Percentiles rank a stretch among this genome's conserved stretches.
These are phyloP conservation scores for Hanseniaspora gamundiae DNA, from an alignment of 1,139 yeast species.

Conservation along the genomic window DNA sequence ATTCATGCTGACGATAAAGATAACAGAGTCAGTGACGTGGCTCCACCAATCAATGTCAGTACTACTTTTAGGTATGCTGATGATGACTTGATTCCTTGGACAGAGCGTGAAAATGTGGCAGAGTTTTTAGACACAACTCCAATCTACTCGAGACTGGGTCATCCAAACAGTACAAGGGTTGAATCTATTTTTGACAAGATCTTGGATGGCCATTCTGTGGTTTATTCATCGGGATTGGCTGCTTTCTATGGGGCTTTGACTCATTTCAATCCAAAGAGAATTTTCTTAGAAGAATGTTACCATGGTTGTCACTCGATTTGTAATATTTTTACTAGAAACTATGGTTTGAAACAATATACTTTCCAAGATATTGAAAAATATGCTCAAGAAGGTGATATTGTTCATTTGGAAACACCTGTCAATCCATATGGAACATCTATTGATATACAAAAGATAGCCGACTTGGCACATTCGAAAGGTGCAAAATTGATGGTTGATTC, in stretches of 20 bases:
- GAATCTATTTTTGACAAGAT: constrained; percentile 56
- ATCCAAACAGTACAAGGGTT: constrained; percentile 56
- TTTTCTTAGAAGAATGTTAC: constrained; percentile 72
- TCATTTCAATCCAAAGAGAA: constrained; percentile 57
- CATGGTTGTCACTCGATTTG: constrained; percentile 74
- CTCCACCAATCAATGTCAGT: constrained; percentile 71
- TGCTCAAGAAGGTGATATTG: constrained; percentile 57
- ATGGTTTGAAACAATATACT: constrained; percentile 41
- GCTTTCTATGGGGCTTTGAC: constrained; percentile 73
- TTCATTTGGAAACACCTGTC: constrained; percentile 79
- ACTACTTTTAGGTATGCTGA: constrained; percentile 62
- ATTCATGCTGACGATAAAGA: constrained; percentile 52
- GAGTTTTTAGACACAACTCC: constrained; percentile 23
- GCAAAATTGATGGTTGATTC: constrained; percentile 68
- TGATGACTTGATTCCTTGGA: constrained; percentile 35
- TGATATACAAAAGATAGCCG: constrained; percentile 51
- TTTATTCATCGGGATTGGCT: constrained; percentile 67
- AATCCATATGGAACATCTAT: constrained; percentile 71
- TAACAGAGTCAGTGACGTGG: constrained; percentile 30
- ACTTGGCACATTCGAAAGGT: constrained; percentile 55
- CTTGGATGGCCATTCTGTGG: constrained; percentile 44
- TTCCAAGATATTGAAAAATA: constrained; percentile 39
- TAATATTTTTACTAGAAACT: constrained; percentile 46
- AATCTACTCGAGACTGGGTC: constrained; percentile 59
- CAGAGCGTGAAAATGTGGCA: constrained; percentile 25